Base-by-base conservation (phyloP, 257 asterid genomes). In the Parsonsia alboflavescens region DNA sequence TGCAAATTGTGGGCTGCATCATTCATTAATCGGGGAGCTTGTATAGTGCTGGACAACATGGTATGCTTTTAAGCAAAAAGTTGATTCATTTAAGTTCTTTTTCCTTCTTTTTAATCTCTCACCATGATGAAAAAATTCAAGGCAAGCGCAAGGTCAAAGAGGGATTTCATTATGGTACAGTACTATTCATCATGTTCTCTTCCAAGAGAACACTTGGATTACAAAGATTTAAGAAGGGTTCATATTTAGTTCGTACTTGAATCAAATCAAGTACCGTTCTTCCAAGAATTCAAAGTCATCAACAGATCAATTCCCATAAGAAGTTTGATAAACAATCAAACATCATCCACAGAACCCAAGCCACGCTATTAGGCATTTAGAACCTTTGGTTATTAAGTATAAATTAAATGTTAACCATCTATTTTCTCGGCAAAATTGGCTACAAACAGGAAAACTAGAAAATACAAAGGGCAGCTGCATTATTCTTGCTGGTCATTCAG, bases 361-460 rank as follows among this genome's bases (percentile, higher is more conserved):
- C 62, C 24, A 63, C 28, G 78, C 42, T 70, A 73, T 68, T 46
- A 24, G 30, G 56, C 64, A 68, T 26, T 75, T 49, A 77, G 73
- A 69, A 30, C 28, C 28, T 42, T 28, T 41, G 30, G 6, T 36
- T 7, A 75, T 54, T 79, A 58, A 68, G 79, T 64, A 28, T 42
- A 56, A 81, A 68, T 63, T 54, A 73, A 66, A 75, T 77, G 82
- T 79, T 56, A 56, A 65, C 79, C 75, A 80, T 77, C 75, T 70
- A 68, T 76, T 81, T n/a, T 80, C 78, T 69, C 39, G 75, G 78
- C 80, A 88, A 85, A 86, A 83, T 52, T 80, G 86, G 89, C 77
- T 77, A 76, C 44, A 70, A 71, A 79, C 49, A 17, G 24, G 61
- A 7, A 54, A 19, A 19, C 63, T 46, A 42, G 61, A 44, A 73